A percentile compares a stretch with the other conserved stretches of the same genome.
phyloP scores from a whole-genome alignment of 1,139 yeast species.

The Saccharomyces hybrid region DNA sequence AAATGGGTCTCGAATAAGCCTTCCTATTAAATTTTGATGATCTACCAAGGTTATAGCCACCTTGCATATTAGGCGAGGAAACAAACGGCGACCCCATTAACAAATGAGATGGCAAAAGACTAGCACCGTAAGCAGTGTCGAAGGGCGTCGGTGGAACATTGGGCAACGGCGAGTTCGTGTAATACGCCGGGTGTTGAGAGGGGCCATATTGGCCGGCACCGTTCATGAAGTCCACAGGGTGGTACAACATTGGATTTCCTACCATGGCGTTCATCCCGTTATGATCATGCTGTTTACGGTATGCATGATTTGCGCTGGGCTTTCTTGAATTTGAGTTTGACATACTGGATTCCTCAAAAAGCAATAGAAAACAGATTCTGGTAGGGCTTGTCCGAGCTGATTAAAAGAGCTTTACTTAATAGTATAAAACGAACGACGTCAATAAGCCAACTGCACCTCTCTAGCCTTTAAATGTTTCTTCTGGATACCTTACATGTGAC shows the following conservation, averaged over 20 bases:
- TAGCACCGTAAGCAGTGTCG: conserved; percentile 50
- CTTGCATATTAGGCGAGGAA: conserved; percentile 35
- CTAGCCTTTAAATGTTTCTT: background rate
- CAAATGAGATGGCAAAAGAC: conserved; percentile 63
- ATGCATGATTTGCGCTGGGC: background rate
- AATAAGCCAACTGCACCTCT: background rate
- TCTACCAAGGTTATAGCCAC: conserved; percentile 17
- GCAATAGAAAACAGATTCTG: background rate
- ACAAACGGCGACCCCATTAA: conserved; percentile 62
- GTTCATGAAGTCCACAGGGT: background rate
- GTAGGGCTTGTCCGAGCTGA: background rate
- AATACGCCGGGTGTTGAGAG: conserved; percentile 15
- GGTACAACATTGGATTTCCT: conserved; percentile 1
- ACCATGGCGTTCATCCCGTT: background rate
- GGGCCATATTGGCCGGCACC: background rate
- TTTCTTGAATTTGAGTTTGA: background rate
- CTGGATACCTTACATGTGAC: background rate
- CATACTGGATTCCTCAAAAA: background rate
- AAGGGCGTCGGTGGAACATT: conserved; percentile 43
- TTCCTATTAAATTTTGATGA: conserved; percentile 7
- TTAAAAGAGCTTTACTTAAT: background rate
- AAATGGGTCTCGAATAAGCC: conserved; percentile 7
- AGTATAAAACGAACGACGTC: background rate
- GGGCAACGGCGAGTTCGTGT: conserved; percentile 17
- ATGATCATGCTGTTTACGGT: background rate